Conservation (phyloP, 352 stramenopile species). For the Peronospora tabacina region DNA sequence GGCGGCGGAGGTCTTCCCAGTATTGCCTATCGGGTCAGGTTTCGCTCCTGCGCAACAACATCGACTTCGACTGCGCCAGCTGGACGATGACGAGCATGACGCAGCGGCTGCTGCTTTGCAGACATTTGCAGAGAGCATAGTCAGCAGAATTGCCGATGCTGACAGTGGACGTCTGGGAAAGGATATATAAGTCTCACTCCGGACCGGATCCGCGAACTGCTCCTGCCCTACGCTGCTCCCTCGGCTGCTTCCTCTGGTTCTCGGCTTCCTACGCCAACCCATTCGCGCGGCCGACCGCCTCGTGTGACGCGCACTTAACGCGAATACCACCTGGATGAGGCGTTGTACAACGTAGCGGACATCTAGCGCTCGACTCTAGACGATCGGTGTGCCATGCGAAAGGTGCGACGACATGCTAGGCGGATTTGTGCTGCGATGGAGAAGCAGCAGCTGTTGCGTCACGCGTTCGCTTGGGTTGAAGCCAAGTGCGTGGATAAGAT, state of each 20-base stretch:
- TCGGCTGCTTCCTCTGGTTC: neutral
- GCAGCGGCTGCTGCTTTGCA: neutral
- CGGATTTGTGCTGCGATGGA: neutral
- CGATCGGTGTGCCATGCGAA: neutral
- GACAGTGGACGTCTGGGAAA: slow-evolving; percentile 2
- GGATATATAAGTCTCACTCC: slow-evolving; percentile 13
- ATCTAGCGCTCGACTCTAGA: neutral
- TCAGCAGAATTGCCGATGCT: slow-evolving; percentile 5
- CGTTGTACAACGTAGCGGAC: slow-evolving; percentile 5
- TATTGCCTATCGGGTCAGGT: neutral
- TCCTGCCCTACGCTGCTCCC: neutral
- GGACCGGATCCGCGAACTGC: slow-evolving; percentile 2
- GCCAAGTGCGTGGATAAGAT: slow-evolving; percentile 5
- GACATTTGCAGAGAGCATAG: neutral
- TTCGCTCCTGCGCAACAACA: neutral
- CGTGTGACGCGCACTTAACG: slow-evolving; percentile 4
- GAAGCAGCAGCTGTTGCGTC: neutral
- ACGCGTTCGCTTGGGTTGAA: neutral
- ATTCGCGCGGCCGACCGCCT: too few species aligned
- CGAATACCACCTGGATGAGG: slow-evolving; percentile 6
- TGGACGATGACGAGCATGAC: neutral
- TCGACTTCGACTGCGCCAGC: neutral
- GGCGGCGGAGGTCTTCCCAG: slow-evolving; percentile 1
- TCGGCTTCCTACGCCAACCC: too few species aligned
- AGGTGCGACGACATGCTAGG: neutral